These are phyloP conservation scores for Coemansia sp. DNA, from an alignment of 192 early-diverging fungal species.

Conservation along the genomic window DNA sequence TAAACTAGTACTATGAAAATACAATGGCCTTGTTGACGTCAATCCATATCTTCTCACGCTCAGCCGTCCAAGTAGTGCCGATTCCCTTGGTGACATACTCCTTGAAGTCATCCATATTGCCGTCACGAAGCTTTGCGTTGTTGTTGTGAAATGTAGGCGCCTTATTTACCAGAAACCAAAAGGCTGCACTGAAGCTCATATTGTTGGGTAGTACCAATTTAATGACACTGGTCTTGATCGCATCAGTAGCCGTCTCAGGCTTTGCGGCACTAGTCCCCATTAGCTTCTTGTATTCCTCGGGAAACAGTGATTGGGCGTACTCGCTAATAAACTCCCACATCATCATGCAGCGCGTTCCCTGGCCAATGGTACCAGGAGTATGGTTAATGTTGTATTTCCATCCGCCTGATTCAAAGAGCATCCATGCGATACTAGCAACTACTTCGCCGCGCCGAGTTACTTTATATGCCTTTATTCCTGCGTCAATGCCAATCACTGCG, in stretches of 20 bases:
- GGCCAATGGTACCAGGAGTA: slow-evolving; percentile 13
- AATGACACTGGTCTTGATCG: slow-evolving; percentile 9
- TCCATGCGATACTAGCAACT: slow-evolving; percentile 33
- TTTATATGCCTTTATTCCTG: slow-evolving; percentile 23
- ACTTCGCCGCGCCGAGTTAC: slow-evolving; percentile 31
- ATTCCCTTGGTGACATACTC: slow-evolving; percentile 14
- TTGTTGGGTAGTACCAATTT: slow-evolving; percentile 32
- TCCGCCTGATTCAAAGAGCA: slow-evolving; percentile 35
- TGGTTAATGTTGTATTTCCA: slow-evolving; percentile 44
- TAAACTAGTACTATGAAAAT: slow-evolving; percentile 5
- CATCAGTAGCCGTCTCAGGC: slow-evolving; percentile 1
- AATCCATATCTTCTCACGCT: slow-evolving; percentile 24
- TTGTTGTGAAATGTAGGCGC: slow-evolving; percentile 12
- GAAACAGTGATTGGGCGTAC: slow-evolving; percentile 32
- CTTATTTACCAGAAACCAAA: slow-evolving; percentile 34
- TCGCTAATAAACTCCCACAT: slow-evolving; percentile 25
- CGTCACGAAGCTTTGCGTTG: slow-evolving; percentile 22
- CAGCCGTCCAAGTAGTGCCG: slow-evolving; percentile 11
- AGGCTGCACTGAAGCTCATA: slow-evolving; percentile 36
- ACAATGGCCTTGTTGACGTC: slow-evolving; percentile 22
- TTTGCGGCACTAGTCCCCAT: background rate
- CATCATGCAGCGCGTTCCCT: slow-evolving; percentile 44
- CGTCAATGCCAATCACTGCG: slow-evolving; percentile 28
- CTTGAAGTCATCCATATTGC: slow-evolving; percentile 29
- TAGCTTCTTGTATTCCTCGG: slow-evolving; percentile 9